Evolutionary conservation across 179 eudicot genomes (phyloP), one percentile per base, ranked within the genome.

Genomic region (Beta corolliflora): DNA sequence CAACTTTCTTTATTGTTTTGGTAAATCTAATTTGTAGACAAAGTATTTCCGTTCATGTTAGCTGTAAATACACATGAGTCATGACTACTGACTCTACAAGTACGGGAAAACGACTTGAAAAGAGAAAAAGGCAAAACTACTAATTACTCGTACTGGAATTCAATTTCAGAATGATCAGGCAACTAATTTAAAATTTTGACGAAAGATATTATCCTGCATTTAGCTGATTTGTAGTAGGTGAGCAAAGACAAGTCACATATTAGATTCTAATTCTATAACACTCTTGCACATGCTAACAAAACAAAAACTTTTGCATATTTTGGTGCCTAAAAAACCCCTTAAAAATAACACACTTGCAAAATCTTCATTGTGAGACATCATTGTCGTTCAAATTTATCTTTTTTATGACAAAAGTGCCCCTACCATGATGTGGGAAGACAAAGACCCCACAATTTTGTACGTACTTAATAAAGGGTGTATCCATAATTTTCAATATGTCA

Each of bases 131-230:
- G 1, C 1, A 36, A 2, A 1, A 36, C 4, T 36, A 58, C 63
- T 58, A 58, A 6, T 58, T 14, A 5, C 21, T 25, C 5, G 6
- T 66, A 11, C 7, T 29, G 16, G 9, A 80, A 76, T 70, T 58
- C 9, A 60, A 80, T 11, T 80, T 75, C 77, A 60, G 80, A 80
- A 79, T 25, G 60, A 80, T 53, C 72, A 68, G 58, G 23, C 65
- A 25, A 73, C 7, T 59, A 76, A 13, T 58, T 63, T 45, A 23
- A 29, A 13, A 19, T 73, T 56, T 7, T 21, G 3, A 72, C 54
- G 29, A 25, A 79, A 48, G 9, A 25, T 56, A n/a, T 13, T 31
- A 75, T 46, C 13, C 53, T 15, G 23, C 76, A 66, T 14, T 25
- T 3, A 44, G 69, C 56, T 44, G 31, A 45, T 61, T 11, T 54